Evolutionary conservation across 176 grass and related monocot genomes (phyloP), one percentile per base, ranked within the genome.

Genomic region (Lolium perenne): DNA sequence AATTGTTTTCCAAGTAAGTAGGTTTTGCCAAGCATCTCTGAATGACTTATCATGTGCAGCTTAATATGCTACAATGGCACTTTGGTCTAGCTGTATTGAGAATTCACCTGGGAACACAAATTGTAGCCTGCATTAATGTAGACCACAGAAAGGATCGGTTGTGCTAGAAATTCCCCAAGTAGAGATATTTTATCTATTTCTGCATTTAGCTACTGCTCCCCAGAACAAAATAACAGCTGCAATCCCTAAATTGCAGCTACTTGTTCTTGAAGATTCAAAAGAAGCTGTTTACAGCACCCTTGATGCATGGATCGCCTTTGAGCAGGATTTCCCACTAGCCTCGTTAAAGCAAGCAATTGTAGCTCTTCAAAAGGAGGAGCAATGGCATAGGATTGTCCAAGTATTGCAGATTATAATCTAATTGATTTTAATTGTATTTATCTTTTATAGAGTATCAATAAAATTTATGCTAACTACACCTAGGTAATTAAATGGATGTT

Each of bases 311-410:
- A 88, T 95, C 80, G 91, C 95, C 57, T 94, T 84, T 87, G 95
- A 98, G 86, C 83, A 76, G 43, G 84, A 57, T 8, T 98, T 98
- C 85, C 95, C 95, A 69, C 32, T 95, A 50, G 67, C 47, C 53
- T 87, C 88, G 38, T 58, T 98, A 48, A 97, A 93, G 86, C 83
- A 85, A 90, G 93, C 91, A 54, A 86, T 94, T 89, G 13, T 46
- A 76, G 86, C 82, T 86, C 95, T 98, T 89, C 78, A 95, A 88
- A 98, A 95, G 86, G 68, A 94, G 22, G 86, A 98, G 86, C 93
- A 94, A 53, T 98, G 95, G 95, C 95, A 98, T 89, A 87, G 89
- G 89, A 88, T 95, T 87, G 91, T 94, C 70, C 95, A 98, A 85
- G 91, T 95, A 84, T 71, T 8, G 29, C 15, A 17, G 4, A 80